phyloP scores from a whole-genome alignment of 2,329 filamentous ascomycete genomes.

The Colletotrichum gloeosporioides region DNA sequence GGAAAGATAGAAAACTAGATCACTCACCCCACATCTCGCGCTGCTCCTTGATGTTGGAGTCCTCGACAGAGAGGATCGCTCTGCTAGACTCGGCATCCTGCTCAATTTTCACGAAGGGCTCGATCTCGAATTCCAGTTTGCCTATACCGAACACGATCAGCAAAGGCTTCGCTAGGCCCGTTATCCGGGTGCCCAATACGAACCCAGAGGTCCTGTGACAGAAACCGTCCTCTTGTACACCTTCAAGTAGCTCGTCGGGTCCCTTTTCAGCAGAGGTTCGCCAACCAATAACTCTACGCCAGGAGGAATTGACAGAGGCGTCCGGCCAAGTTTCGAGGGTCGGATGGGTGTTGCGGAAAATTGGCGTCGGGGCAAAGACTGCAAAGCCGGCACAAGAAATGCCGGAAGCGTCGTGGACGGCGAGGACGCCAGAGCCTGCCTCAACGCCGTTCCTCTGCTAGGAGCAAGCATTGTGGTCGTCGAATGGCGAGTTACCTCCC shows the following conservation, averaged over 20 bases:
- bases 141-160: slow-evolving; percentile 50
- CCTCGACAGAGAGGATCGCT: slow-evolving; percentile 71
- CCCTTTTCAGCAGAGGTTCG: slow-evolving; percentile 60
- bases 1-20: not conserved
- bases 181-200: slow-evolving; percentile 27
- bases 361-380: slow-evolving; percentile 49
- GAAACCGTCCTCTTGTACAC: slow-evolving; percentile 72
- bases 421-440: slow-evolving; percentile 57
- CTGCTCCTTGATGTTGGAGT: slow-evolving; percentile 74
- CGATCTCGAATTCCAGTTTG: slow-evolving; percentile 78
- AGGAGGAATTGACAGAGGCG: slow-evolving; percentile 79
- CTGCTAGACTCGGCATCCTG: slow-evolving; percentile 69
- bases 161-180: not conserved
- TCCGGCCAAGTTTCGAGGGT: slow-evolving; percentile 84
- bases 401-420: slow-evolving; percentile 64
- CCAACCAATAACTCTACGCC: slow-evolving; percentile 80
- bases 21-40: slow-evolving; percentile 92
- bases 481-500: slow-evolving; percentile 32
- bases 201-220: slow-evolving; percentile 82
- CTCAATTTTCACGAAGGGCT: slow-evolving; percentile 75
- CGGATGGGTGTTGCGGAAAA: slow-evolving; percentile 76
- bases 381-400: slow-evolving; percentile 78
- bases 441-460: slow-evolving; percentile 64
- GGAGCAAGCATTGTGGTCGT: slow-evolving; percentile 66
- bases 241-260: slow-evolving; percentile 64